A percentile compares a stretch with the other conserved stretches of the same genome.
phyloP scores from a whole-genome alignment of 140 eudicot species.

The Erigeron philadelphicus region DNA sequence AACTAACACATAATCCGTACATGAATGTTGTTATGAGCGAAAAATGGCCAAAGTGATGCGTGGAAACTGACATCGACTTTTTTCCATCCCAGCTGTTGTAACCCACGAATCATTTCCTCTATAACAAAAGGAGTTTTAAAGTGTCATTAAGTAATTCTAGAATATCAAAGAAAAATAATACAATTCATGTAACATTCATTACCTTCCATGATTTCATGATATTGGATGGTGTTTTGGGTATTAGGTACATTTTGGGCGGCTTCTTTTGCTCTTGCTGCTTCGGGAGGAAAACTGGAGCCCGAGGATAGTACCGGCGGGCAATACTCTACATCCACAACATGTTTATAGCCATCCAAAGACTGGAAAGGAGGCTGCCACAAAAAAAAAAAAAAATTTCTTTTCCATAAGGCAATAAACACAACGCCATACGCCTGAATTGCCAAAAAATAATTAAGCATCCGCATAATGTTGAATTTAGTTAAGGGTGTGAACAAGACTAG shows the following conservation, averaged over 20 bases:
- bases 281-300: conserved; percentile 65
- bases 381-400: not conserved
- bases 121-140: conserved; percentile 23
- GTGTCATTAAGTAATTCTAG: conserved; percentile 1
- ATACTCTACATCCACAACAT: conserved; percentile 77
- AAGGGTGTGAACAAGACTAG: not conserved
- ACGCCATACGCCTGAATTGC: too few relatives aligned
- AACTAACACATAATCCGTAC: conserved; percentile 26
- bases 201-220: conserved; percentile 97
- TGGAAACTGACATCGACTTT: conserved; percentile 97
- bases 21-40: conserved; percentile 91
- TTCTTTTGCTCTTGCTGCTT: conserved; percentile 90
- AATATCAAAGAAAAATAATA: not conserved
- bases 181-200: conserved; percentile 7
- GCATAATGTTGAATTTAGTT: not conserved
- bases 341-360: conserved; percentile 87
- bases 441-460: not conserved
- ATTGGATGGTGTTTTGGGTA: conserved; percentile 53
- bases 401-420: too few relatives aligned
- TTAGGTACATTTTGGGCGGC: conserved; percentile 79
- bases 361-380: conserved; percentile 64
- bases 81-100: conserved; percentile 88
- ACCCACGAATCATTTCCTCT: conserved; percentile 97
- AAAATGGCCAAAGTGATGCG: conserved; percentile 83
- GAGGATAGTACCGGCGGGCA: conserved; percentile 66